These are phyloP conservation scores for Debaryomyces sp. DNA, from an alignment of 1,139 yeast genomes.

Conservation along the genomic window DNA sequence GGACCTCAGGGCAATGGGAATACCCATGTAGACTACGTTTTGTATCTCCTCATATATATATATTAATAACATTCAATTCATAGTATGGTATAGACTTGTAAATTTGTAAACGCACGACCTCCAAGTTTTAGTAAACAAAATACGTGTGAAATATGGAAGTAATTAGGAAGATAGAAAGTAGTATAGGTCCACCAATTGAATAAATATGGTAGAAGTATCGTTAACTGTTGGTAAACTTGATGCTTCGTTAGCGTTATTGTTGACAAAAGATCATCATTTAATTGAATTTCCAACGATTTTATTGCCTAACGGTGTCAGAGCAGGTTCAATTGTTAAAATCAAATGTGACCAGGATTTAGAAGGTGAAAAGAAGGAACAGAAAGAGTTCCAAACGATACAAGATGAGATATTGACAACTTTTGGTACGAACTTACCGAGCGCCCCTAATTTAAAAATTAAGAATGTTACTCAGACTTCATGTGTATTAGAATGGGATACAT, in stretches of 20 bases:
- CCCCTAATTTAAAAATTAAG: slow-evolving; percentile 69
- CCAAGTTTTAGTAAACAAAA: background rate
- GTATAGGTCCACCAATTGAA: background rate
- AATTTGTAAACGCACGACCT: background rate
- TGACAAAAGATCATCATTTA: slow-evolving; percentile 91
- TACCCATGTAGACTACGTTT: slow-evolving; percentile 20
- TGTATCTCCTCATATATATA: background rate
- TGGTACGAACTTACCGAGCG: slow-evolving; percentile 72
- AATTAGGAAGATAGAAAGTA: background rate
- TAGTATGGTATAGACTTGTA: background rate
- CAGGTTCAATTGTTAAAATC: slow-evolving; percentile 92
- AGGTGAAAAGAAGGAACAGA: slow-evolving; percentile 63
- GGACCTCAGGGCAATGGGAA: slow-evolving; percentile 58
- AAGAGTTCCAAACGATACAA: slow-evolving; percentile 66
- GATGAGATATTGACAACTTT: slow-evolving; percentile 71
- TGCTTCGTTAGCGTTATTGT: slow-evolving; percentile 86
- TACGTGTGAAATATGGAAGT: slow-evolving; percentile 3
- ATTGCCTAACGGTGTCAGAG: slow-evolving; percentile 85
- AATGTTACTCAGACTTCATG: slow-evolving; percentile 94
- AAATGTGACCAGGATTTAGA: slow-evolving; percentile 80
- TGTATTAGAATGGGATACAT: slow-evolving; percentile 90
- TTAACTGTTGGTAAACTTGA: slow-evolving; percentile 95
- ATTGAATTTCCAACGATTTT: slow-evolving; percentile 95
- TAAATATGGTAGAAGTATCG: slow-evolving; percentile 76
- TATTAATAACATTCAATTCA: background rate